Evolutionary conservation across 1,139 yeast species (phyloP), one percentile per base, ranked within the genome.

Genomic region (Yamadazyma diddensiae): DNA sequence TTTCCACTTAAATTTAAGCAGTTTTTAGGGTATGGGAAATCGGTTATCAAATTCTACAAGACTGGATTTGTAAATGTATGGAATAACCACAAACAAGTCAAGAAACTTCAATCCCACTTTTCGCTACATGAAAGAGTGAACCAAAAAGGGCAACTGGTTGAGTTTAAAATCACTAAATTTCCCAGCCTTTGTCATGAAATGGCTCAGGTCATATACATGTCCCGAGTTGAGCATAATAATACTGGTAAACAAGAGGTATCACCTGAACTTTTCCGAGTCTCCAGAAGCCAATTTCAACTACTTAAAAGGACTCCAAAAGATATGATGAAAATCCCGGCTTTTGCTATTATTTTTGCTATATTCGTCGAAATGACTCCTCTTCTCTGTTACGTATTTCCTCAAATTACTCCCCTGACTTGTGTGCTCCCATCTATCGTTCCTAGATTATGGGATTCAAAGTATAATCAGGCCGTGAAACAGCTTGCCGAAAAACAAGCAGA

Each of bases 321-420:
- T 50, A 61, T 76, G 38, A 41, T 47, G 31, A 82, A 81, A 49
- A 59, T 84, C 14, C 94, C 94, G 3, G 16, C 69, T 10, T 84
- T 84, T 59, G 83, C 74, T 0, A 37, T 78, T 1, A 50, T 82
- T 0, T 71, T 80, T 38, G 52, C 75, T 14, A 49, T 82, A 1
- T 77, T 79, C 44, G 76, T 78, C 47, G 94, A 84, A 46, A 47
- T 62, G 31, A 80, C 90, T 1, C 84, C 92, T 0, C 28, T 79
- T 0, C 37, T 83, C 3, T 76, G 86, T 40, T 70, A 69, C 37
- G 43, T 65, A 1, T 56, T 82, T 33, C 94, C 94, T 0, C 72
- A 71, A 35, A 50, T 83, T 10, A 70, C 85, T 1, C 94, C 94
- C 0, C 70, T 73, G 43, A 82, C 92, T 0, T 84, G 94, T 55